phyloP scores from a whole-genome alignment of 1,139 yeast genomes.

The Hansenula lynferdii region DNA sequence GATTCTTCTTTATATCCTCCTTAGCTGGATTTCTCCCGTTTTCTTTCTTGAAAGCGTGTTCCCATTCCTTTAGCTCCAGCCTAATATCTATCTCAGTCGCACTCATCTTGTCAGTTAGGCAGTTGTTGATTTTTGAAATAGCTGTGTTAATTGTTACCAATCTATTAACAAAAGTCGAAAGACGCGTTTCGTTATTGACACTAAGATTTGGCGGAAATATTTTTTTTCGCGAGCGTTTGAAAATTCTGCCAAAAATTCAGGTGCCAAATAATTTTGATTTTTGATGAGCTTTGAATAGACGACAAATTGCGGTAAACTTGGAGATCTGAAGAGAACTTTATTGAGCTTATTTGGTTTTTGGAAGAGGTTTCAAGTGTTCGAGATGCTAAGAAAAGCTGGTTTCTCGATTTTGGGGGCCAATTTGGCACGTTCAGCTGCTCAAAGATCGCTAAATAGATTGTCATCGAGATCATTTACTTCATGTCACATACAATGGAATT shows the following conservation, averaged over 20 bases:
- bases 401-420: not conserved
- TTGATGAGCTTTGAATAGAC: too few species aligned
- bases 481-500: not conserved
- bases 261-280: too few species aligned
- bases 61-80: slow-evolving; percentile 60
- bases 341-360: too few species aligned
- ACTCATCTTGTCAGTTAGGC: not conserved
- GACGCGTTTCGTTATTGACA: slow-evolving; percentile 1
- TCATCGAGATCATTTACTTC: not conserved
- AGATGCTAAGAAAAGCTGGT: not conserved
- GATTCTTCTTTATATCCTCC: slow-evolving; percentile 46
- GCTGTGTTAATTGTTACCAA: too few species aligned
- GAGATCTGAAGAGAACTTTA: too few species aligned
- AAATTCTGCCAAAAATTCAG: too few species aligned
- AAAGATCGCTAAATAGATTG: not conserved
- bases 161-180: too few species aligned
- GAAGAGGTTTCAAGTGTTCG: not conserved
- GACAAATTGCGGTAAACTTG: too few species aligned
- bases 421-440: not conserved
- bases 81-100: slow-evolving; percentile 26
- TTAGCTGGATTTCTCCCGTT: slow-evolving; percentile 48
- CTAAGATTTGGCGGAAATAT: too few species aligned
- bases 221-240: too few species aligned
- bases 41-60: slow-evolving; percentile 38
- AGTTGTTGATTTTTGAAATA: too few species aligned